Evolutionary conservation across 2,329 filamentous ascomycete genomes (phyloP), one percentile per base, ranked within the genome.

Genomic region (Colletotrichum shisoi): DNA sequence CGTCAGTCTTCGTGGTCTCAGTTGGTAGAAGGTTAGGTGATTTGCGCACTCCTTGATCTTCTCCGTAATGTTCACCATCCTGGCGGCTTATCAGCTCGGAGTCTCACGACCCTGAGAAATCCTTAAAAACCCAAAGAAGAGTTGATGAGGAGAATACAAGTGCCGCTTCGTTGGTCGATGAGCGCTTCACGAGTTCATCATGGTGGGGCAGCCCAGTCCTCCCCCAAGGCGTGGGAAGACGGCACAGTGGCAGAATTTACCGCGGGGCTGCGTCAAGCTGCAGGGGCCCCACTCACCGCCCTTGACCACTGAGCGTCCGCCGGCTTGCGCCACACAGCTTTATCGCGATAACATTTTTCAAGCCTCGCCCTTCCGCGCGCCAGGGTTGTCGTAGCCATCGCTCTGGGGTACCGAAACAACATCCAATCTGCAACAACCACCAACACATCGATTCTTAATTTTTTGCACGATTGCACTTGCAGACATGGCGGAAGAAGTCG

Each of bases 51-150:
- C 95, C 86, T 99, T 99, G 84, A 99, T 99, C 87, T 97, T 98
- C 63, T 99, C 96, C 72, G 95, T 98, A 72, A 99, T 99, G 84
- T 98, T 98, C 80, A 98, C 95, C 95, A 99, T 99, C 75, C 82
- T 86, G 79, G 63, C 70, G 71, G 69, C 64, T 69, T 69, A 74
- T 74, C 2, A 49, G 37, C 34, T 61, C 65, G 51, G 57, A 60
- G 63, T 58, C 51, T 31, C 6, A 19, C 46, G 60, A 68, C 54
- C 51, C 52, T 52, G 56, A 61, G 31, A 37, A 39, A 54, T 7
- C 17, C 13, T 31, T 51, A 48, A 21, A 40, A 53, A 54, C 57
- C 42, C 34, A n/a, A 67, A 49, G 37, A 34, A 21, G 53, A 52
- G 19, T 52, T 48, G 17, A 21, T 46, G 24, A 54, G 37, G 15